Conservation (phyloP, 2,329 filamentous ascomycete genomes). For the Amylocarpus encephaloides region DNA sequence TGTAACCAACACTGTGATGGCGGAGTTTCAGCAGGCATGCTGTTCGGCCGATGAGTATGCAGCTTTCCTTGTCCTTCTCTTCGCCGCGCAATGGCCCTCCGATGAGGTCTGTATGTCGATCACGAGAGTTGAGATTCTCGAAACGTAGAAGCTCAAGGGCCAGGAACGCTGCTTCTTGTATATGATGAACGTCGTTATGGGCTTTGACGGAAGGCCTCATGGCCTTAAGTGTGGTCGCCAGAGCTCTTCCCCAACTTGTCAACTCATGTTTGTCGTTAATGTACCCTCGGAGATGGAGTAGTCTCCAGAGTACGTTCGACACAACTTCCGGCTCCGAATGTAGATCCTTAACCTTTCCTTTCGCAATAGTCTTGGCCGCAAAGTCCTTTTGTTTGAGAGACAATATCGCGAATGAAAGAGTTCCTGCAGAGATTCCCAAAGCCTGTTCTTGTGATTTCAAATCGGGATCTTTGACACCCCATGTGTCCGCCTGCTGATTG, state of each 20-base stretch:
- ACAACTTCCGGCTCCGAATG: conserved; percentile 64
- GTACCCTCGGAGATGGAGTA: conserved; percentile 84
- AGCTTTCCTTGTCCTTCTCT: conserved; percentile 70
- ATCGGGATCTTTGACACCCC: conserved; percentile 64
- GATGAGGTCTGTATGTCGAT: conserved; percentile 48
- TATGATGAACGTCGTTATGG: conserved; percentile 37
- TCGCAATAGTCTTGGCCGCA: conserved; percentile 59
- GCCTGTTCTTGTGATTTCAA: conserved; percentile 39
- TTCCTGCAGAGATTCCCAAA: conserved; percentile 37
- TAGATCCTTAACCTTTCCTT: conserved; percentile 32
- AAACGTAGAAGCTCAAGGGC: conserved; percentile 81
- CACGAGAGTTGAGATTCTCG: conserved; percentile 67
- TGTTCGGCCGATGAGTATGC: conserved; percentile 78
- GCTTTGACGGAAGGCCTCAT: conserved; percentile 47
- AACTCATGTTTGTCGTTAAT: conserved; percentile 71
- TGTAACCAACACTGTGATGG: conserved; percentile 84
- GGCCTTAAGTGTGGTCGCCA: conserved; percentile 61
- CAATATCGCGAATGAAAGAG: conserved; percentile 54
- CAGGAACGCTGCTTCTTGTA: conserved; percentile 74
- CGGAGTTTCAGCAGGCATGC: conserved; percentile 76
- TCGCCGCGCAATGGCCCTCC: conserved; percentile 49
- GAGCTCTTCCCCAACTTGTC: conserved; percentile 75
- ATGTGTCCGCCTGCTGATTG: conserved; percentile 47
- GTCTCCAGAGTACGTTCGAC: conserved; percentile 76
- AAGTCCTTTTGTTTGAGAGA: conserved; percentile 66